These are phyloP conservation scores for Pichia sporocuriosa DNA, from an alignment of 805 yeast species.

Conservation along the genomic window DNA sequence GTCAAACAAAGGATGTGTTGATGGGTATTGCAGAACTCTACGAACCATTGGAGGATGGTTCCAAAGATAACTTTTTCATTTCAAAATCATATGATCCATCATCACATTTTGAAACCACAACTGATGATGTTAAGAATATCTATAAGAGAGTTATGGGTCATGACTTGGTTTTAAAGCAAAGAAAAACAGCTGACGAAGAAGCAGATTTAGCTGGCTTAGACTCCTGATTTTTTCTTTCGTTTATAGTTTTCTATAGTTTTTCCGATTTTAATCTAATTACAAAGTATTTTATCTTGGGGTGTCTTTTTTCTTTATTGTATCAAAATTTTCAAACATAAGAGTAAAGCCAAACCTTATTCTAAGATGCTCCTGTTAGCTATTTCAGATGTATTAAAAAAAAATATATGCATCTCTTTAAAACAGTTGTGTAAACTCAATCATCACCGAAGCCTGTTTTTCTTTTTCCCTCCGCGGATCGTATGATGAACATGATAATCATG, in stretches of 20 bases:
- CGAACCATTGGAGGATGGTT: conserved; percentile 83
- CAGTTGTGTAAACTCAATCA: too few relatives aligned
- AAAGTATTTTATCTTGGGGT: not conserved
- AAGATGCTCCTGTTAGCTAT: too few relatives aligned
- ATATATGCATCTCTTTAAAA: too few relatives aligned
- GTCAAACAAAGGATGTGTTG: conserved; percentile 70
- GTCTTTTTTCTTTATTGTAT: too few relatives aligned
- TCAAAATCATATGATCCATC: conserved; percentile 91
- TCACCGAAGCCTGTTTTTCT: too few relatives aligned
- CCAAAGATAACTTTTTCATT: conserved; percentile 67
- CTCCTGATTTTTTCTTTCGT: not conserved
- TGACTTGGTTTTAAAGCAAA: conserved; percentile 78
- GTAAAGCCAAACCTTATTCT: too few relatives aligned
- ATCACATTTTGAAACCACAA: conserved; percentile 91
- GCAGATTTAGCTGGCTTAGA: conserved; percentile 36
- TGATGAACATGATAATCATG: too few relatives aligned
- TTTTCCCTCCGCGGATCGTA: too few relatives aligned
- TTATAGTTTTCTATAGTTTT: not conserved
- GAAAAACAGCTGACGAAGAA: conserved; percentile 62
- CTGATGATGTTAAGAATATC: conserved; percentile 93
- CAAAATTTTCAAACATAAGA: too few relatives aligned
- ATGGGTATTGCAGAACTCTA: conserved; percentile 92
- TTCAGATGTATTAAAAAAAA: too few relatives aligned
- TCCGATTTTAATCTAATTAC: too few relatives aligned
- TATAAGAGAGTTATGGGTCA: conserved; percentile 89